Conservation (phyloP, 768 basidiomycete genomes). For the Suillus sp. region DNA sequence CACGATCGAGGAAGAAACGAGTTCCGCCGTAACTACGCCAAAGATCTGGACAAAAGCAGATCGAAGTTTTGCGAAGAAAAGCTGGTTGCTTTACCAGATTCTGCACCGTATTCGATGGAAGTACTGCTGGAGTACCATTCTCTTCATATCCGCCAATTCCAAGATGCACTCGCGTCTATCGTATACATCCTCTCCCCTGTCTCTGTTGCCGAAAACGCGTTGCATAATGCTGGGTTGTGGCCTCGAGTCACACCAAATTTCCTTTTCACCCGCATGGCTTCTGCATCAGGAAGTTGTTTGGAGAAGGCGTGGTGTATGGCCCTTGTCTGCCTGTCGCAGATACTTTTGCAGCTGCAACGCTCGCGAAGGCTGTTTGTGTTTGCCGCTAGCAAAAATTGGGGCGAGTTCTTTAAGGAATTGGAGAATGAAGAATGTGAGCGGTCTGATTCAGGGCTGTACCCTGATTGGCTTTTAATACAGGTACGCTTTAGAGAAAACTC, state of each 20-base stretch:
- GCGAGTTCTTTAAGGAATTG: constrained; percentile 16
- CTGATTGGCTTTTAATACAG: constrained; percentile 18
- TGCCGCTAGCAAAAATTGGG: constrained; percentile 15
- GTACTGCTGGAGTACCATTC: not conserved
- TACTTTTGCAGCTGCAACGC: constrained; percentile 33
- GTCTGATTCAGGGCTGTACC: not conserved
- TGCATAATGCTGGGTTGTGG: constrained; percentile 29
- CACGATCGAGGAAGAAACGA: constrained; percentile 1
- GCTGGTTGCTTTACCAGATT: not conserved
- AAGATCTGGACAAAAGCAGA: constrained; percentile 13
- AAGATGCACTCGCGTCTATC: not conserved
- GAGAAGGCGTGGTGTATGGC: constrained; percentile 26
- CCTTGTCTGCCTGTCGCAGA: constrained; percentile 31
- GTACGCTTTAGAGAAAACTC: constrained; percentile 3
- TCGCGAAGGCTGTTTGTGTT: constrained; percentile 31
- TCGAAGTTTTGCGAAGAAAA: not conserved
- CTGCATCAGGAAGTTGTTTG: constrained; percentile 13
- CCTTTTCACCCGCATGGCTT: constrained; percentile 31
- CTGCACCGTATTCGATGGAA: not conserved
- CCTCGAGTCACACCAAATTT: constrained; percentile 32
- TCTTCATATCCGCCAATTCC: not conserved
- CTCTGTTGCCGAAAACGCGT: constrained; percentile 5
- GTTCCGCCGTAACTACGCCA: constrained; percentile 20
- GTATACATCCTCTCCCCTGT: not conserved
- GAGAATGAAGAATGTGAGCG: constrained; percentile 15